These are phyloP conservation scores for Coniophora puteana DNA, from an alignment of 1,284 basidiomycete genomes.

Conservation along the genomic window DNA sequence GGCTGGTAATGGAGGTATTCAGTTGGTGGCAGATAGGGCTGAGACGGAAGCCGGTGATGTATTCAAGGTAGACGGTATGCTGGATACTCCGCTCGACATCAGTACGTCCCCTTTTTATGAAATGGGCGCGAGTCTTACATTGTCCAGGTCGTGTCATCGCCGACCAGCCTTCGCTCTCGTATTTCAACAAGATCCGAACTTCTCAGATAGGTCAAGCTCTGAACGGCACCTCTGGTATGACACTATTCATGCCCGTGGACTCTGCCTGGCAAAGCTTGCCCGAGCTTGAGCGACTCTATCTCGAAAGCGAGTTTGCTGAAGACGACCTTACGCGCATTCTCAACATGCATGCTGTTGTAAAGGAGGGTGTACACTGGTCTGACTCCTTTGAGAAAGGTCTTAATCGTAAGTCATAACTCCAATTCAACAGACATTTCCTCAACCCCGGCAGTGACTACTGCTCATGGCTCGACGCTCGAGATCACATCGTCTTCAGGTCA, in stretches of 20 bases:
- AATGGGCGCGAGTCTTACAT: constrained; percentile 1
- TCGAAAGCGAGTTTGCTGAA: constrained; percentile 81
- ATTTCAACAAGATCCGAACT: constrained; percentile 67
- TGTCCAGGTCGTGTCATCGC: constrained; percentile 39
- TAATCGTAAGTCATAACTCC: constrained; percentile 46
- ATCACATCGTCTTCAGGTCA: constrained; percentile 51
- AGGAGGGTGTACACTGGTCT: constrained; percentile 58
- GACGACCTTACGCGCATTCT: constrained; percentile 78
- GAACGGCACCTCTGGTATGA: constrained; percentile 69
- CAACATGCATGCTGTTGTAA: constrained; percentile 68
- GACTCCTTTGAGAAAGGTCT: constrained; percentile 52
- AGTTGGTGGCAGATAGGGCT: constrained; percentile 52
- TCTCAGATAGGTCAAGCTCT: constrained; percentile 51
- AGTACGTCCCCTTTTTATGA: constrained; percentile 40
- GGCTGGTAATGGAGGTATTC: constrained; percentile 64
- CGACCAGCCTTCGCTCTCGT: constrained; percentile 59
- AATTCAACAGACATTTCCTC: constrained; percentile 17
- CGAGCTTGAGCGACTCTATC: constrained; percentile 73
- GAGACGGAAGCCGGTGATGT: constrained; percentile 77
- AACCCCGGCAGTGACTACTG: constrained; percentile 56
- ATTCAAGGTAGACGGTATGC: constrained; percentile 71
- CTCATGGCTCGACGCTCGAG: constrained; percentile 66
- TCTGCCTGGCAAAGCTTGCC: constrained; percentile 70
- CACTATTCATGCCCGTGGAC: constrained; percentile 88
- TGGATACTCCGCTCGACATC: constrained; percentile 75